Evolutionary conservation across 176 grass and related monocot genomes (phyloP).

Genomic region (Zizania latifolia): DNA sequence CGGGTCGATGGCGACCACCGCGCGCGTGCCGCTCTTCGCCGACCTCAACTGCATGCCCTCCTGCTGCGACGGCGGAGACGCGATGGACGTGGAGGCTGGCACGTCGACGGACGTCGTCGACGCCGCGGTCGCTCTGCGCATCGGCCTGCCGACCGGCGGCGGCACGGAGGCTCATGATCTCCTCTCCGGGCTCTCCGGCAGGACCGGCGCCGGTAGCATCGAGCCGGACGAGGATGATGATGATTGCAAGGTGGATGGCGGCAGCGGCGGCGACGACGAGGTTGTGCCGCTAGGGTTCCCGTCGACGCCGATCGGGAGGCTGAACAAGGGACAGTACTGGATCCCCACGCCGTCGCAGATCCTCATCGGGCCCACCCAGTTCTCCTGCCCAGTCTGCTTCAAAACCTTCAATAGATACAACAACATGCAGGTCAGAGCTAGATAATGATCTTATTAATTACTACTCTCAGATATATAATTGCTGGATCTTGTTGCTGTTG

Average conservation of each 20-base stretch:
- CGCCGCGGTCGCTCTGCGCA: conserved; percentile 66
- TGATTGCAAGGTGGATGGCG: conserved; percentile 27
- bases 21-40: conserved; percentile 39
- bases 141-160: conserved; percentile 53
- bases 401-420: conserved; percentile 99
- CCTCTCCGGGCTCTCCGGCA: conserved; percentile 48
- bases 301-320: conserved; percentile 78
- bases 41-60: conserved; percentile 48
- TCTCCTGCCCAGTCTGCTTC: conserved; percentile 97
- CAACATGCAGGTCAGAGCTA: conserved; percentile 85
- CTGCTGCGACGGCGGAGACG: conserved; percentile 36
- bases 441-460: background rate
- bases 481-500: background rate
- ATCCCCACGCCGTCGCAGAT: conserved; percentile 97
- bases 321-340: conserved; percentile 99
- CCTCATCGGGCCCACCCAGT: conserved; percentile 94
- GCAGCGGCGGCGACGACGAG: conserved; percentile 28
- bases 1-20: background rate
- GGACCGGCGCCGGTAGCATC: background rate
- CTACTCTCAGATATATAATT: background rate
- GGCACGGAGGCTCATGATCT: conserved; percentile 57
- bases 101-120: conserved; percentile 40
- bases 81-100: conserved; percentile 53
- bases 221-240: conserved; percentile 47
- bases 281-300: conserved; percentile 62